Evolutionary conservation across 441 rosid genomes (phyloP).

Genomic region (Erodium moschatum): DNA sequence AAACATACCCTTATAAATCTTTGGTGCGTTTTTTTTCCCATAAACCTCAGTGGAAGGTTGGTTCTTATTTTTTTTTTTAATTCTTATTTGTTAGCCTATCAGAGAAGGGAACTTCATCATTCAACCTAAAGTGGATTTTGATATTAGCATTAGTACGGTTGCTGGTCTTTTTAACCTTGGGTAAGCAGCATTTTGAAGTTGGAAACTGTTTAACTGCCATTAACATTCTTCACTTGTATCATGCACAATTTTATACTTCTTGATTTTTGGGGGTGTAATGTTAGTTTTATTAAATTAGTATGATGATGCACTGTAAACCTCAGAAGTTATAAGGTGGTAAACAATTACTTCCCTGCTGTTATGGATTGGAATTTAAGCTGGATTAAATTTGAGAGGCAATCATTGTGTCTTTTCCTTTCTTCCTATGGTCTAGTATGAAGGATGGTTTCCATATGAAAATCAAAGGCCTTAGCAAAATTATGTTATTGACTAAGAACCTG

Average conservation of each 20-base stretch:
- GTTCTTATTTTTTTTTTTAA: conserved; percentile 15
- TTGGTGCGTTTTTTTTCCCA: conserved; percentile 2
- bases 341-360: too few relatives aligned
- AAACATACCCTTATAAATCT: conserved; percentile 7
- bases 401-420: too few relatives aligned
- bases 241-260: too few relatives aligned
- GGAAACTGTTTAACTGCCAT: neutral
- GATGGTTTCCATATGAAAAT: too few relatives aligned
- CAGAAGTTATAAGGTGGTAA: too few relatives aligned
- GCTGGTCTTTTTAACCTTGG: conserved; percentile 98
- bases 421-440: too few relatives aligned
- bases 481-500: too few relatives aligned
- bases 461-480: too few relatives aligned
- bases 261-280: neutral
- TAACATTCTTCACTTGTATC: neutral
- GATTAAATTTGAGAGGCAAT: too few relatives aligned
- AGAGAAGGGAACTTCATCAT: conserved; percentile 98
- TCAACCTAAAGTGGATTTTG: conserved; percentile 99
- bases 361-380: too few relatives aligned
- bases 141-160: conserved; percentile 91
- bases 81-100: conserved; percentile 57
- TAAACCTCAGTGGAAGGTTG: conserved; percentile 17
- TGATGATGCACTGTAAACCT: too few relatives aligned
- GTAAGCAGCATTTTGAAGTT: conserved; percentile 39
- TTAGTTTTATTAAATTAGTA: too few relatives aligned